Conservation (phyloP, 805 yeast genomes). For the Cyberlindnera americana region DNA sequence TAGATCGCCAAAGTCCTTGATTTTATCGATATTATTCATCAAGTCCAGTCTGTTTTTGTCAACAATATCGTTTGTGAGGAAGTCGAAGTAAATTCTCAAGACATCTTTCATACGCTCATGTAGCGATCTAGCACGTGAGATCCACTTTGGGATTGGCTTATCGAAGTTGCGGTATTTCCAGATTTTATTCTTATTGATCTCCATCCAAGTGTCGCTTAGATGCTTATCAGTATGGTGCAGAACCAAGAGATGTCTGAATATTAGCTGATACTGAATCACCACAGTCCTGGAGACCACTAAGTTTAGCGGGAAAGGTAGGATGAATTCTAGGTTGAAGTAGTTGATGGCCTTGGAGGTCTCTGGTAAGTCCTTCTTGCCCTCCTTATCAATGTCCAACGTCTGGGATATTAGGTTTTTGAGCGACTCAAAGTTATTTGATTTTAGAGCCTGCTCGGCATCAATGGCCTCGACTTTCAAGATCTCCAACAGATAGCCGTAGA, state of each 20-base stretch:
- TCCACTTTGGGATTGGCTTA: constrained; percentile 46
- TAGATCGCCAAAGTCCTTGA: constrained; percentile 40
- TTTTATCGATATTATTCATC: constrained; percentile 23
- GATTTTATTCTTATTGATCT: constrained; percentile 55
- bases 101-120: constrained; percentile 51
- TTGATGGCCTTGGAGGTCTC: constrained; percentile 43
- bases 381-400: constrained; percentile 30
- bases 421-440: constrained; percentile 40
- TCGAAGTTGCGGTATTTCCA: constrained; percentile 58
- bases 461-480: constrained; percentile 52
- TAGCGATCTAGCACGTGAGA: constrained; percentile 49
- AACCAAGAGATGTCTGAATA: constrained; percentile 67
- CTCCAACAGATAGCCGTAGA: constrained; percentile 40
- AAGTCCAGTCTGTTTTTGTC: constrained; percentile 51
- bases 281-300: constrained; percentile 68
- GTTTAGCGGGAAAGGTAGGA: constrained; percentile 86
- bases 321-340: constrained; percentile 50
- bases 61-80: constrained; percentile 56
- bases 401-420: constrained; percentile 42
- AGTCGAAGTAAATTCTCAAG: constrained; percentile 49
- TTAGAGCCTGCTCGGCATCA: constrained; percentile 49
- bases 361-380: constrained; percentile 17
- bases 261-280: constrained; percentile 71
- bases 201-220: constrained; percentile 68
- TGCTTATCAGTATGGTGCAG: constrained; percentile 59